A percentile compares a stretch with the other conserved stretches of the same genome.
phyloP scores from a whole-genome alignment of 2,329 filamentous ascomycete genomes.

The Trichoderma guizhouense region DNA sequence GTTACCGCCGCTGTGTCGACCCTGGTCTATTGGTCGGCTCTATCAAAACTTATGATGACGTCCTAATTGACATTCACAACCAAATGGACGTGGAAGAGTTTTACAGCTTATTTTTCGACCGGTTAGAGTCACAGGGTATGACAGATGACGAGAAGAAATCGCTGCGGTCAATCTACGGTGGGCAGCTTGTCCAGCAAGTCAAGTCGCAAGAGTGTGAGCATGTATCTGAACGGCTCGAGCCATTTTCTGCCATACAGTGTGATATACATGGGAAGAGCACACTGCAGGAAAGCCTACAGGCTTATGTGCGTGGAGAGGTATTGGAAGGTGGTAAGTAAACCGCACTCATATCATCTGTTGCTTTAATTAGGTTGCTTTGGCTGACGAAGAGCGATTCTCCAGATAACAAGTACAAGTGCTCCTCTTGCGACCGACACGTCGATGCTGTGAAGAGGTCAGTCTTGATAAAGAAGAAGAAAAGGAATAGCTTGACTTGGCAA shows the following conservation, averaged over 20 bases:
- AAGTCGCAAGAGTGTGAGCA: conserved; percentile 93
- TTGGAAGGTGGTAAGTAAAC: conserved; percentile 73
- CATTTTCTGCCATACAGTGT: conserved; percentile 92
- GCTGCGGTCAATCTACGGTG: conserved; percentile 84
- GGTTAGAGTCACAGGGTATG: conserved; percentile 79
- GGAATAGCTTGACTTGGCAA: neutral
- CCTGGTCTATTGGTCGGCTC: conserved; percentile 68
- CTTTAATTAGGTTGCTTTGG: neutral
- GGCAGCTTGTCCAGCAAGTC: conserved; percentile 88
- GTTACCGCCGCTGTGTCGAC: conserved; percentile 68
- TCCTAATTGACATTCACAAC: conserved; percentile 76
- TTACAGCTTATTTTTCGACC: conserved; percentile 88
- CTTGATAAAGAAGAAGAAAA: neutral
- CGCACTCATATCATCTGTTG: neutral
- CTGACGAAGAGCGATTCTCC: neutral
- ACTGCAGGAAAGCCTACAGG: conserved; percentile 81
- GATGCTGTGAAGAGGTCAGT: conserved; percentile 81
- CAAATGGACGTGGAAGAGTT: conserved; percentile 99
- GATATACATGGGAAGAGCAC: conserved; percentile 89
- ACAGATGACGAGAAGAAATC: conserved; percentile 63
- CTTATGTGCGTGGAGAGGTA: conserved; percentile 94
- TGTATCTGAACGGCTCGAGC: conserved; percentile 84
- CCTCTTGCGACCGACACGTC: conserved; percentile 81
- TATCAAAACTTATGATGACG: conserved; percentile 79
- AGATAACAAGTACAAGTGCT: conserved; percentile 98